Evolutionary conservation across 257 asterid genomes (phyloP).

Genomic region (Nicotiana benthamiana): DNA sequence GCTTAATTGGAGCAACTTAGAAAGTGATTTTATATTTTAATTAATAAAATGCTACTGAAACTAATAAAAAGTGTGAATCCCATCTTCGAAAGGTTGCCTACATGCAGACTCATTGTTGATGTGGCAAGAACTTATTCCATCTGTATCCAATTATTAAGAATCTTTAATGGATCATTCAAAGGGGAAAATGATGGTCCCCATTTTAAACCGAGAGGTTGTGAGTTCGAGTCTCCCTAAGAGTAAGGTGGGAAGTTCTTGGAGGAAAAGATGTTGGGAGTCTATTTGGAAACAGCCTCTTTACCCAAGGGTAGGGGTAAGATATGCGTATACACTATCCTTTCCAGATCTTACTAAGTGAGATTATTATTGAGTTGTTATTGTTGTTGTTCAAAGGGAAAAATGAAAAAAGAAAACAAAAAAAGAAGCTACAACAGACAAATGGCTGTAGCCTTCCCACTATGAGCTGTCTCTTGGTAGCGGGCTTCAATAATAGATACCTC

Average conservation of each 20-base stretch:
- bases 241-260: too few relatives aligned
- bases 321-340: too few relatives aligned
- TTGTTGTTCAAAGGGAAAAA: background rate
- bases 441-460: background rate
- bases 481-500: background rate
- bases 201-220: too few relatives aligned
- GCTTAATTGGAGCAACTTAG: background rate
- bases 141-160: background rate
- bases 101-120: background rate
- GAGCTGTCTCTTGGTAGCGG: background rate
- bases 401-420: background rate
- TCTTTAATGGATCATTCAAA: background rate
- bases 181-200: background rate
- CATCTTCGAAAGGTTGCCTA: background rate
- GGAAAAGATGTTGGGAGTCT: too few relatives aligned
- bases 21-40: background rate
- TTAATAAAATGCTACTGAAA: background rate
- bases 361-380: too few relatives aligned
- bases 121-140: background rate
- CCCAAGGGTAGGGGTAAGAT: too few relatives aligned
- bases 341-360: too few relatives aligned
- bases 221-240: too few relatives aligned
- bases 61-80: background rate
- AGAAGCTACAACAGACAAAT: background rate
- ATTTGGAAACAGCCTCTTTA: too few relatives aligned